Evolutionary conservation across 192 early-diverging fungal species (phyloP), one percentile per base, ranked within the genome.

Genomic region (Chytriomyces sp.): DNA sequence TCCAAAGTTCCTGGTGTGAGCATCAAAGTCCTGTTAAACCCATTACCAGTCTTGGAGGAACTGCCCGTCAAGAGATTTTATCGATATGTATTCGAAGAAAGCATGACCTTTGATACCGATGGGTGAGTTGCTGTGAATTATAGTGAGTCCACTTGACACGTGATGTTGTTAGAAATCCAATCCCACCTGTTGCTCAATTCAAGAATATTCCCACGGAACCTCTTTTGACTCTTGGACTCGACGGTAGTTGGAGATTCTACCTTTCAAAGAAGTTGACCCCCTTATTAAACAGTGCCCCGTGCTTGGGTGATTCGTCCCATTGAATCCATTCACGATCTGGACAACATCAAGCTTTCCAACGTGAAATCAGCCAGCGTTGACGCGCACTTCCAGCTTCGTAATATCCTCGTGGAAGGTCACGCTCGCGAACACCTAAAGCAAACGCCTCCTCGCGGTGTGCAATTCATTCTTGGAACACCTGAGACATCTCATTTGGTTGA

Each of bases 391-490:
- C 83, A 86, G 62, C 81, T 99, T 2, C 84, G 87, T 52, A 85
- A 93, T 37, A 92, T 99, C 38, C 82, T 99, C 34, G 86, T 98
- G 4, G 95, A 99, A 79, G 85, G 97, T 0, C 96, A 98, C 68
- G 87, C 91, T 19, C 81, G 88, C 12, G 96, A 99, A 52, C 74
- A 81, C 1, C 78, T 78, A 22, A 81, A 73, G 12, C 85, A 85
- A 56, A 74, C 75, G n/a, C 93, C 97, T 3, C 95, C 95, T 52
- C 91, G 95, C 14, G 96, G 96, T 0, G 84, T 93, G 10, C 95
- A 99, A 76, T 92, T 96, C 49, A 82, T 91, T 25, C 88, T 99
- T 17, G 94, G 92, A 7, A 93, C 93, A 0, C 73, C 78, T 0
- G 64, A 73, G 0, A 56, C 85, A 5, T 85, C 88, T 8, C 83